phyloP scores from a whole-genome alignment of 2,329 filamentous ascomycete species.

The Thelonectria blattea region DNA sequence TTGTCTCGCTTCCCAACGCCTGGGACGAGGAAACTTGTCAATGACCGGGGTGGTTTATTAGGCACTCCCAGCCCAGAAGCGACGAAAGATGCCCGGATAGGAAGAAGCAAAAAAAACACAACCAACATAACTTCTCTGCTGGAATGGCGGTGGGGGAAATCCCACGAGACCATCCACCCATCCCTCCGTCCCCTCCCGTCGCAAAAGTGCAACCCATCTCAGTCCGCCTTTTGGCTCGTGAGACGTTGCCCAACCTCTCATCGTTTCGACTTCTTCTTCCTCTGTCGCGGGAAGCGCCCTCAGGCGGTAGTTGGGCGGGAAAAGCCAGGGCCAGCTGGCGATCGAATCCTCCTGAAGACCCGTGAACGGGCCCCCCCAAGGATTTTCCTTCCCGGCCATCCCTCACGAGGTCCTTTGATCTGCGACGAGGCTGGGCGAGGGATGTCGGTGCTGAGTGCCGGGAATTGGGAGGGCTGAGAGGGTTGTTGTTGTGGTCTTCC shows the following conservation, averaged over 20 bases:
- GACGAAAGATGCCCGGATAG: not conserved
- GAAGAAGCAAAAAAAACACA: not conserved
- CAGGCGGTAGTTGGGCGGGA: not conserved
- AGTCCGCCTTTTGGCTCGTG: not conserved
- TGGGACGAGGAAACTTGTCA: not conserved
- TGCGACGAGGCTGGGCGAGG: not conserved
- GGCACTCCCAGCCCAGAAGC: no score
- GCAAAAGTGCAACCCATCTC: not conserved
- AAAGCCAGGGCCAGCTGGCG: not conserved
- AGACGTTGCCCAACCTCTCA: not conserved
- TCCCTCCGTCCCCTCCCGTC: no score
- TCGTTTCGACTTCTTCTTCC: not conserved
- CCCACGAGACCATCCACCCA: no score
- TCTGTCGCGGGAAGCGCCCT: not conserved
- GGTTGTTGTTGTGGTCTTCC: not conserved
- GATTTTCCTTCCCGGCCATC: constrained; percentile 2
- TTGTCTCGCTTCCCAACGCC: no score
- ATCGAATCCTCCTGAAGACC: not conserved
- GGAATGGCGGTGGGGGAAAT: not conserved
- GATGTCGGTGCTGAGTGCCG: not conserved
- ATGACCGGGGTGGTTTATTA: not conserved
- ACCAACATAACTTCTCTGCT: not conserved
- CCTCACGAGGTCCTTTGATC: not conserved
- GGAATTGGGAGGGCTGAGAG: not conserved
- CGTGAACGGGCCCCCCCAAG: not conserved